phyloP scores from a whole-genome alignment of 2,329 filamentous ascomycete species.

The Teratosphaeria zuluensis region DNA sequence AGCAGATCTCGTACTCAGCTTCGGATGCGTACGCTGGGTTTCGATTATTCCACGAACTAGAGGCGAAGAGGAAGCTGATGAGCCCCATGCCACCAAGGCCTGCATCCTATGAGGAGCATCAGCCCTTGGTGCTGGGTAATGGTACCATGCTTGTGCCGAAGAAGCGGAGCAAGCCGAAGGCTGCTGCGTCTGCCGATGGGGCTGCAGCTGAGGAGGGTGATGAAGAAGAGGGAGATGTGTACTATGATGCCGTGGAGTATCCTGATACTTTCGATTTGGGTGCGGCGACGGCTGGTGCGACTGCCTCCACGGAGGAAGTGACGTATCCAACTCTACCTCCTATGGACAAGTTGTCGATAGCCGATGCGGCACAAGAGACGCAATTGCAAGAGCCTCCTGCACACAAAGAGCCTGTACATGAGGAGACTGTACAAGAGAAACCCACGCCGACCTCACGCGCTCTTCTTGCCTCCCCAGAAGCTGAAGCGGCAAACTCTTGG shows the following conservation, averaged over 20 bases:
- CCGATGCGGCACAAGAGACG: not conserved
- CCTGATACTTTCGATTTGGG: constrained; percentile 5
- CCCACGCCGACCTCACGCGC: not conserved
- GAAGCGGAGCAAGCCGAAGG: not conserved
- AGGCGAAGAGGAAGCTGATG: constrained; percentile 56
- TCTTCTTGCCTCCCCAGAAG: constrained; percentile 2
- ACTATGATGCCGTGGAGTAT: constrained; percentile 21
- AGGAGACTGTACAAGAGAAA: not conserved
- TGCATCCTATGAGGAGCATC: constrained; percentile 54
- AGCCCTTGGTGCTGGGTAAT: constrained; percentile 51
- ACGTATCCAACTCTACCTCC: not conserved
- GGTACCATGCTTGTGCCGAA: constrained; percentile 19
- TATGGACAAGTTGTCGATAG: not conserved
- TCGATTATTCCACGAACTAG: constrained; percentile 62
- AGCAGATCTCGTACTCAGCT: constrained; percentile 66
- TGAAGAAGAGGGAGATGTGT: constrained; percentile 18
- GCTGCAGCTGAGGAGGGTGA: constrained; percentile 13
- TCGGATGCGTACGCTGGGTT: constrained; percentile 74
- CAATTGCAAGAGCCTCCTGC: not conserved
- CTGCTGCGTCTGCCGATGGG: not conserved
- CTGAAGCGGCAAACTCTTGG: not conserved
- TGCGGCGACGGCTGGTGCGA: not conserved
- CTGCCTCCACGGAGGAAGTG: not conserved
- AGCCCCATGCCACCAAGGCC: constrained; percentile 63
- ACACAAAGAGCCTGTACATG: not conserved